Evolutionary conservation across 441 rosid genomes (phyloP).

Genomic region (Mallotus japonicus): DNA sequence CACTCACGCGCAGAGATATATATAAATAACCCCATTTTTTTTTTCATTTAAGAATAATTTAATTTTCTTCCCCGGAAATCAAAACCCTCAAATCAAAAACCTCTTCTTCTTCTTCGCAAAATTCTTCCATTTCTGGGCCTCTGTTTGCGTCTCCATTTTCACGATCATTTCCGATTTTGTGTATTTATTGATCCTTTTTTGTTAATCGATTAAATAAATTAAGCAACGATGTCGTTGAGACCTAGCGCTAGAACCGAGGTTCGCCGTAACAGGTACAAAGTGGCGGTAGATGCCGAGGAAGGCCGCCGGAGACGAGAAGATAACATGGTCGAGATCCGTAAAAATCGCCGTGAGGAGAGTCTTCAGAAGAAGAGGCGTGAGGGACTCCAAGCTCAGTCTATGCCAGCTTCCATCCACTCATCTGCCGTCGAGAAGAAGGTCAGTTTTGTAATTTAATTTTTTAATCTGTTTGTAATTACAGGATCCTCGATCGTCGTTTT

Average conservation of each 20-base stretch:
- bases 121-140: neutral
- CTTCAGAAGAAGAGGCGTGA: conserved; percentile 86
- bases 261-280: conserved; percentile 78
- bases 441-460: neutral
- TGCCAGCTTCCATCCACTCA: conserved; percentile 46
- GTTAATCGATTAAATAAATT: neutral
- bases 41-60: neutral
- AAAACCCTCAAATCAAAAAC: conserved; percentile 12
- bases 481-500: neutral
- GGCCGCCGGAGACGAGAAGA: conserved; percentile 91
- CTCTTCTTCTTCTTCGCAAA: neutral
- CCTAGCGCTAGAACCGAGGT: conserved; percentile 77
- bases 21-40: neutral
- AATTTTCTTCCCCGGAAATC: neutral
- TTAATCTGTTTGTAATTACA: neutral
- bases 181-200: neutral
- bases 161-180: neutral
- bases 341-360: conserved; percentile 82
- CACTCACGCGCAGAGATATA: neutral
- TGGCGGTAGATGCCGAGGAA: conserved; percentile 89
- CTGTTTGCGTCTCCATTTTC: no score
- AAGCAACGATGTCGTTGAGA: conserved; percentile 65
- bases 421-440: conserved; percentile 68
- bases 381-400: conserved; percentile 58
- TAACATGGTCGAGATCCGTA: conserved; percentile 93